These are phyloP conservation scores for Nakazawaea wickerhamii DNA, from an alignment of 805 yeast species.

Conservation along the genomic window DNA sequence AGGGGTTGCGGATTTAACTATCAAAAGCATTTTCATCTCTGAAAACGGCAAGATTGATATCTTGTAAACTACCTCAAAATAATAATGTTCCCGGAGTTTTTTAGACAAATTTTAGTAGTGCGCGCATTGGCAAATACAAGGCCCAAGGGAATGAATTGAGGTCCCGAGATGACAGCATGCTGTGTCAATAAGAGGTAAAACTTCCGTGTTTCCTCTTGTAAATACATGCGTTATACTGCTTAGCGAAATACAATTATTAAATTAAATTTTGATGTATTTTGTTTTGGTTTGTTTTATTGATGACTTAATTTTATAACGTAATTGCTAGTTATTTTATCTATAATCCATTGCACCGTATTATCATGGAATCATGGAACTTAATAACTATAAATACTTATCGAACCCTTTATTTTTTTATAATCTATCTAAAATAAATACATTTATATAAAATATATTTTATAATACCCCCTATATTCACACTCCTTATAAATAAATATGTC, in stretches of 20 bases:
- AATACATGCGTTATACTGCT: background rate
- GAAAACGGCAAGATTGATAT: too few relatives aligned
- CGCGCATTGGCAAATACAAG: background rate
- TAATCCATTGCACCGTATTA: slow-evolving; percentile 9
- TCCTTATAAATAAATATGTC: too few relatives aligned
- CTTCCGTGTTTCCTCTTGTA: background rate
- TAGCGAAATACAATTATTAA: background rate
- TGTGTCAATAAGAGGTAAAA: background rate
- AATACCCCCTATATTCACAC: too few relatives aligned
- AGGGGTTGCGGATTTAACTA: too few relatives aligned
- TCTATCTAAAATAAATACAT: background rate
- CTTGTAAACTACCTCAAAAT: too few relatives aligned
- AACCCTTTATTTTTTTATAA: too few relatives aligned
- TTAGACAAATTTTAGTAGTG: too few relatives aligned
- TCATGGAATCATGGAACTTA: background rate
- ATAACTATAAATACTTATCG: slow-evolving; percentile 5
- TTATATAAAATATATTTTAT: background rate
- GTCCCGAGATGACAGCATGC: background rate
- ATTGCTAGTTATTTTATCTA: too few relatives aligned
- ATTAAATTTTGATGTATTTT: background rate
- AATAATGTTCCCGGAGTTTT: too few relatives aligned
- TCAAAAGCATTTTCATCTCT: too few relatives aligned
- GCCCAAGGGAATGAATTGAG: too few relatives aligned
- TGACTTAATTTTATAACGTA: background rate
- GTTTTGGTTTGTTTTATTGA: too few relatives aligned